phyloP scores from a whole-genome alignment of 176 grass and related monocot genomes.

The Carex cristatella region DNA sequence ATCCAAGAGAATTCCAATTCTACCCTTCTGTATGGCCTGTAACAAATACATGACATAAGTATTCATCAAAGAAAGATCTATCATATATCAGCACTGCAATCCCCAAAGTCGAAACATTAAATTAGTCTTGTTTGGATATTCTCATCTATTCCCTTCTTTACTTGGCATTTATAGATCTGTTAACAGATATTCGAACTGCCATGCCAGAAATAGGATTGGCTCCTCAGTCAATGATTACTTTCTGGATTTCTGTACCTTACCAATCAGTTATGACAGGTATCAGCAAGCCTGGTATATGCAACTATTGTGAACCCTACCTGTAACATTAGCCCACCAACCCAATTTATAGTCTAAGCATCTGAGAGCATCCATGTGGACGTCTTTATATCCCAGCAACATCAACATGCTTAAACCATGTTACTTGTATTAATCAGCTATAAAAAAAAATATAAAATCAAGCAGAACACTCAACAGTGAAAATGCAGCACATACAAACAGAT shows the following conservation, averaged over 20 bases:
- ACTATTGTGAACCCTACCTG: background rate
- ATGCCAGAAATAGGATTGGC: background rate
- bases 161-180: background rate
- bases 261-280: background rate
- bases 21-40: slow-evolving; percentile 48
- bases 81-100: background rate
- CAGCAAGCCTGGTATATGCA: background rate
- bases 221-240: background rate
- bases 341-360: background rate
- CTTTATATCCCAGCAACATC: background rate
- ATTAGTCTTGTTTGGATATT: background rate
- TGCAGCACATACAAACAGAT: background rate
- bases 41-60: background rate
- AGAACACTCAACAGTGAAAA: background rate
- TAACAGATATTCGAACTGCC: background rate
- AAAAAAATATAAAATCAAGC: background rate
- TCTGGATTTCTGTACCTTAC: background rate
- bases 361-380: background rate
- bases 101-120: background rate
- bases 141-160: background rate
- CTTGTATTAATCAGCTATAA: background rate
- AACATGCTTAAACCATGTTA: background rate
- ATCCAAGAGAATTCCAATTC: slow-evolving; percentile 82
- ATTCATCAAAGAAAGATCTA: background rate
- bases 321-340: background rate